These are phyloP conservation scores for Botrytis sinoallii DNA, from an alignment of 2,329 filamentous ascomycete genomes.

Conservation along the genomic window DNA sequence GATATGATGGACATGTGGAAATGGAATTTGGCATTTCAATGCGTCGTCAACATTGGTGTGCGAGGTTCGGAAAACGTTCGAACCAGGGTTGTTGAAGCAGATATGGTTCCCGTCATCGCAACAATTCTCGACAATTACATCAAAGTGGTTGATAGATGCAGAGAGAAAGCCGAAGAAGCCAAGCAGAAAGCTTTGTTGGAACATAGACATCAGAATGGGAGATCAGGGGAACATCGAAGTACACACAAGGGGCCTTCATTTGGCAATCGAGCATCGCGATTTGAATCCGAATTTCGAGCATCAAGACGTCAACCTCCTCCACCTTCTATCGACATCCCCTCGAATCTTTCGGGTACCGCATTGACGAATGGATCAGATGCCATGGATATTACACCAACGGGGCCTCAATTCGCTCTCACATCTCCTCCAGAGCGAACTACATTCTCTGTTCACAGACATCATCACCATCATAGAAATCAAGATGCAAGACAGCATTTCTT, in stretches of 20 bases:
- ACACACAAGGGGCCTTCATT: slow-evolving; percentile 44
- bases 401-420: slow-evolving; percentile 60
- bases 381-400: slow-evolving; percentile 60
- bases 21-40: slow-evolving; percentile 98
- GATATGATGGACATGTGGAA: slow-evolving; percentile 99
- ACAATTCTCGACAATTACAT: slow-evolving; percentile 99
- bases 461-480: slow-evolving; percentile 51
- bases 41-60: slow-evolving; percentile 97
- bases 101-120: slow-evolving; percentile 98
- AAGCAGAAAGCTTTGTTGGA: slow-evolving; percentile 58
- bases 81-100: slow-evolving; percentile 93
- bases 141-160: slow-evolving; percentile 88
- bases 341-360: slow-evolving; percentile 49
- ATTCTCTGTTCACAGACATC: slow-evolving; percentile 54
- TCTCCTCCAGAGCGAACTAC: slow-evolving; percentile 70
- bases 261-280: slow-evolving; percentile 50
- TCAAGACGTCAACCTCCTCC: slow-evolving; percentile 78
- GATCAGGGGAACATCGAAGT: slow-evolving; percentile 33
- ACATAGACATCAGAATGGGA: slow-evolving; percentile 37
- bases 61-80: slow-evolving; percentile 91
- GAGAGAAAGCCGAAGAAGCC: slow-evolving; percentile 79
- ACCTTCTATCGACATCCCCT: slow-evolving; percentile 76
- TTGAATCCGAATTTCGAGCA: slow-evolving; percentile 57
- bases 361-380: slow-evolving; percentile 46
- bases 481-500: slow-evolving; percentile 50